These are phyloP conservation scores for Magnusiomyces ingens DNA, from an alignment of 1,139 yeast genomes.

Conservation along the genomic window DNA sequence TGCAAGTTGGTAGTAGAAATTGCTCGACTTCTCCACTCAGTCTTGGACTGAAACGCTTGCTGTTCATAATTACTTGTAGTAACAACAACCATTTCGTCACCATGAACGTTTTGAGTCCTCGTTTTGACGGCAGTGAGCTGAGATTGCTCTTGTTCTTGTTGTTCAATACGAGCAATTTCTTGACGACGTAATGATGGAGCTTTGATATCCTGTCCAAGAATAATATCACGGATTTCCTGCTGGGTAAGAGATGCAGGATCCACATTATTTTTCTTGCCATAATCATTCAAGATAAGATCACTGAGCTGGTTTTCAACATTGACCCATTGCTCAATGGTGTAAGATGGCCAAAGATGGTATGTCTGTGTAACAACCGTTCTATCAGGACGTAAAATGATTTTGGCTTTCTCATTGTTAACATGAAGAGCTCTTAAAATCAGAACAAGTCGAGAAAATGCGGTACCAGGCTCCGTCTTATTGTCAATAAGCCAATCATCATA, in stretches of 20 bases:
- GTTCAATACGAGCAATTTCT: slow-evolving; percentile 73
- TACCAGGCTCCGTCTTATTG: slow-evolving; percentile 61
- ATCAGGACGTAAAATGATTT: slow-evolving; percentile 70
- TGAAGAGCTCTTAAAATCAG: slow-evolving; percentile 74
- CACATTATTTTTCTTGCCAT: slow-evolving; percentile 77
- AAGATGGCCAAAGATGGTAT: slow-evolving; percentile 91
- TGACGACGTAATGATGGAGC: slow-evolving; percentile 84
- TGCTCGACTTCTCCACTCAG: slow-evolving; percentile 90
- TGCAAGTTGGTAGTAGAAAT: slow-evolving; percentile 69
- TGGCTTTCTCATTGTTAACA: slow-evolving; percentile 70
- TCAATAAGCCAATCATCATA: slow-evolving; percentile 84
- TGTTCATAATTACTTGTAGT: slow-evolving; percentile 89
- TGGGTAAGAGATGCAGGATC: slow-evolving; percentile 85
- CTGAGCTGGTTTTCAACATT: slow-evolving; percentile 80
- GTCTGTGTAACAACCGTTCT: slow-evolving; percentile 59
- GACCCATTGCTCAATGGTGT: slow-evolving; percentile 85
- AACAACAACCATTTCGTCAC: slow-evolving; percentile 91
- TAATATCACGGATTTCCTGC: slow-evolving; percentile 87
- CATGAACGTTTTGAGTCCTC: slow-evolving; percentile 84
- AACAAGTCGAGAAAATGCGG: slow-evolving; percentile 86
- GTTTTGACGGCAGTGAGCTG: slow-evolving; percentile 75
- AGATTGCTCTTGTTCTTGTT: slow-evolving; percentile 39
- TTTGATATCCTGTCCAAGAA: slow-evolving; percentile 86
- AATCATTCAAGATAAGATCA: slow-evolving; percentile 79
- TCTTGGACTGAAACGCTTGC: slow-evolving; percentile 70